Base-by-base conservation (phyloP, 352 stramenopile species). In the Pythium periplocum region DNA sequence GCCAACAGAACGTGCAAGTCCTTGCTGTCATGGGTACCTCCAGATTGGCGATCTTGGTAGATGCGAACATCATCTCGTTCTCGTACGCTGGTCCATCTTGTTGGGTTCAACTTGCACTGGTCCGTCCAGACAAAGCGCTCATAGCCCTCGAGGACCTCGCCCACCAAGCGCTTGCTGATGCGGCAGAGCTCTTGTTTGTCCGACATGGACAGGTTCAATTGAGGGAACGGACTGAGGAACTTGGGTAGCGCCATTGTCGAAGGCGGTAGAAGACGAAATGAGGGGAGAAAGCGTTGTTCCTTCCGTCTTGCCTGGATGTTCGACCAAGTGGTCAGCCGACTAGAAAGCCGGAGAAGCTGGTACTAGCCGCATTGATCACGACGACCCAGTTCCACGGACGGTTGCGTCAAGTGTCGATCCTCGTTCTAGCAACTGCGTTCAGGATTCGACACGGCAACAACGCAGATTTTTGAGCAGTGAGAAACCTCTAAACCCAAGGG, bases 121-220 rank as follows among this genome's bases (percentile, higher is more conserved):
- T 79, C 65, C 4, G 57, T 52, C 39, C 66, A 57, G 39, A 83
- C 66, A 53, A 76, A 80, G 43, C 67, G 65, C 51, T 79, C 67
- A 54, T 83, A 87, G 56, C 76, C 57, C 2, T 72, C 65, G 8
- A 83, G 48, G 3, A 67, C 69, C 36, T 84, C 81, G 11, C 68
- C 62, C 9, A 87, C 73, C 45, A 84, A 76, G 12, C 79, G 53
- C 31, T 73, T 61, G 38, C 74, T 64, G 17, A 76, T 69, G 2
- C 55, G 58, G 41, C 73, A 73, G 12, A 87, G 72, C 42, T 83
- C 72, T 35, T 62, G 58, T 56, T 84, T 75, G 55, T 85, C 77
- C 49, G 77, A 72, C 4, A 59, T 44, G 12, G 77, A 69, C 37
- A 87, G 59, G 38, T 77, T 66, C 3, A 85, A 62, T 5, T 62